Base-by-base conservation (phyloP, 768 basidiomycete genomes). In the Serendipita sp. region DNA sequence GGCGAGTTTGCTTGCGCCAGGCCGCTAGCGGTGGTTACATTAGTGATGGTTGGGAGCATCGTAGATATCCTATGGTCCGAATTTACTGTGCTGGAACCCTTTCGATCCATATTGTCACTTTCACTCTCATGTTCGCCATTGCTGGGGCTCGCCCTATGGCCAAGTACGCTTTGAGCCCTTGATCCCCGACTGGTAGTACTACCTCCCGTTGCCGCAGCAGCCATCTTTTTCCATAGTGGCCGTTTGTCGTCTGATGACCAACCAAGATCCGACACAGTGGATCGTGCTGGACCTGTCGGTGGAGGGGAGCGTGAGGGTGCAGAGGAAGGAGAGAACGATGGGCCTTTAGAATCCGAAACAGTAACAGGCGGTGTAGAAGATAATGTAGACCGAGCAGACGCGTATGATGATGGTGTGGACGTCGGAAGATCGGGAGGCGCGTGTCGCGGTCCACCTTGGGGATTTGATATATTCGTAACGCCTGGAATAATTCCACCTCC, bases 181-280 rank as follows among this genome's bases (percentile, higher is more conserved):
- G 55, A 60, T 31, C 55, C 48, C n/a, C n/a, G 8, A 40, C 37
- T 40, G 8, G 48, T 6, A 50, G 18, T 31, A 8, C 8, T 31
- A 5, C 48, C 48, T 8, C 34, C 55, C 1, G 48, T 52, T 27
- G 55, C 55, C 6, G 48, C 55, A 60, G 27, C 34, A n/a, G 55
- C 55, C 55, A 60, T 60, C 27, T 27, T 23, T 34, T 60, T 60
- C 55, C 55, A 60, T 34, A 60, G 27, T 27, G 55, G 55, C n/a
- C 55, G 23, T 34, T 60, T 60, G 34, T 60, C 3, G 10, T 60
- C 55, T 8, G 18, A 18, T 34, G 33, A 11, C 52, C 11, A 23
- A 6, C 55, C 34, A n/a, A 23, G 10, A 27, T 60, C 55, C 6
- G 55, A 60, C 23, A n/a, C 33, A 27, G 55, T 36, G 10, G 23